Percentiles rank a stretch among this genome's conserved stretches.
phyloP scores from a whole-genome alignment of 169 alveolate species.

The Cryptosporidium tyzzeri region DNA sequence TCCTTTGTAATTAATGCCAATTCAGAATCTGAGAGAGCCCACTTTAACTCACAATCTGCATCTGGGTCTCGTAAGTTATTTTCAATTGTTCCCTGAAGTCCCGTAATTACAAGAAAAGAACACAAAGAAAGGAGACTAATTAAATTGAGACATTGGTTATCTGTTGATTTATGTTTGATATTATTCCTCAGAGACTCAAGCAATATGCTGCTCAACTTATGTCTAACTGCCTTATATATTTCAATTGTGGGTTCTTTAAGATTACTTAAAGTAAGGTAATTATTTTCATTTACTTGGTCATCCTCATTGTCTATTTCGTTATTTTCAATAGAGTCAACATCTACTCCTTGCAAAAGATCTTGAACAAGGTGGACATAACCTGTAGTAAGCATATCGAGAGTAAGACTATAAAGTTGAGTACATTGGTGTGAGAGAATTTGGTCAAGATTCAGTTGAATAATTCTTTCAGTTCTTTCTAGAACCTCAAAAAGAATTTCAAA shows the following conservation, averaged over 20 bases:
- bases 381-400: slow-evolving; percentile 57
- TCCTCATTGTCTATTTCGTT: neutral
- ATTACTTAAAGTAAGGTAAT: neutral
- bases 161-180: slow-evolving; percentile 12
- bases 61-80: slow-evolving; percentile 18
- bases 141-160: slow-evolving; percentile 10
- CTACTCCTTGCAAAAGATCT: slow-evolving; percentile 44
- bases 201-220: slow-evolving; percentile 39
- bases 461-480: slow-evolving; percentile 69
- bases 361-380: slow-evolving; percentile 74
- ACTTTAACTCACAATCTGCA: slow-evolving; percentile 13
- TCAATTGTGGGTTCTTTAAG: slow-evolving; percentile 20
- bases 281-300: neutral
- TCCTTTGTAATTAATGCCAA: slow-evolving; percentile 31
- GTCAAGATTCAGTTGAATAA: slow-evolving; percentile 1
- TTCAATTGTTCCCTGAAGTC: slow-evolving; percentile 65
- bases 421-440: slow-evolving; percentile 37
- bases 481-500: slow-evolving; percentile 67
- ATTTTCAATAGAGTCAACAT: neutral
- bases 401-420: slow-evolving; percentile 20
- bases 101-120: slow-evolving; percentile 42
- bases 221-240: slow-evolving; percentile 39
- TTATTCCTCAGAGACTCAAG: slow-evolving; percentile 42
- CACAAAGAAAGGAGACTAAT: slow-evolving; percentile 63
- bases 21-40: slow-evolving; percentile 56